A percentile compares a stretch with the other conserved stretches of the same genome.
phyloP scores from a whole-genome alignment of 2,329 filamentous ascomycete genomes.

The Ophiostoma pallidulum region DNA sequence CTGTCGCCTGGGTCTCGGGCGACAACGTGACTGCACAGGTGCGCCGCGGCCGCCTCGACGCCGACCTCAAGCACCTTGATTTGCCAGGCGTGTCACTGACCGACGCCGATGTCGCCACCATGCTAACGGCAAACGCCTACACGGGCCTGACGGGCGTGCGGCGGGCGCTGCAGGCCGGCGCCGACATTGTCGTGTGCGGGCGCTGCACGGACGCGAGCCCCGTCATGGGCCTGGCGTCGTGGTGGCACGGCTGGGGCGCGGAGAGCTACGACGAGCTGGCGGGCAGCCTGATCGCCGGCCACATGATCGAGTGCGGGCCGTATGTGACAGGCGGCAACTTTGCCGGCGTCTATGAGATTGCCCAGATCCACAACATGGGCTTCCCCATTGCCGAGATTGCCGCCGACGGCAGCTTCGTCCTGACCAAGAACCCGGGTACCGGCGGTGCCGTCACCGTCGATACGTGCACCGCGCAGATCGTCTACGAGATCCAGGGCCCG shows the following conservation, averaged over 20 bases:
- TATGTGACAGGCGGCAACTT: constrained; percentile 49
- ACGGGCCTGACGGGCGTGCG: constrained; percentile 40
- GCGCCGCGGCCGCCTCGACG: background rate
- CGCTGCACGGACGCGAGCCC: constrained; percentile 33
- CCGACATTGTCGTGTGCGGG: constrained; percentile 40
- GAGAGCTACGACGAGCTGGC: constrained; percentile 40
- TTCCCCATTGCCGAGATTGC: constrained; percentile 31
- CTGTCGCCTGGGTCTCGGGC: constrained; percentile 35
- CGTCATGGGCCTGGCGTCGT: constrained; percentile 44
- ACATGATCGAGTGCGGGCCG: constrained; percentile 44
- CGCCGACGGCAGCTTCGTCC: constrained; percentile 23
- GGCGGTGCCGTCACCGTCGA: constrained; percentile 28
- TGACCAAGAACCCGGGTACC: constrained; percentile 25
- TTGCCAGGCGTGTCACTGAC: background rate
- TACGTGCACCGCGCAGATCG: constrained; percentile 6
- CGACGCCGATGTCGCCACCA: background rate
- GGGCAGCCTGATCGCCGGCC: constrained; percentile 39
- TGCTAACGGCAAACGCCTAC: constrained; percentile 38
- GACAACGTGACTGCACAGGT: constrained; percentile 29
- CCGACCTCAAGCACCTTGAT: background rate
- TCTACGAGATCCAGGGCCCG: constrained; percentile 18
- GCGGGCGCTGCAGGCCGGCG: constrained; percentile 29
- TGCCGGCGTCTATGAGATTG: constrained; percentile 35
- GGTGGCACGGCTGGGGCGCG: constrained; percentile 43
- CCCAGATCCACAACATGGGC: constrained; percentile 22